Evolutionary conservation across 768 basidiomycete species (phyloP).

Genomic region (Agaricus subrufescens): DNA sequence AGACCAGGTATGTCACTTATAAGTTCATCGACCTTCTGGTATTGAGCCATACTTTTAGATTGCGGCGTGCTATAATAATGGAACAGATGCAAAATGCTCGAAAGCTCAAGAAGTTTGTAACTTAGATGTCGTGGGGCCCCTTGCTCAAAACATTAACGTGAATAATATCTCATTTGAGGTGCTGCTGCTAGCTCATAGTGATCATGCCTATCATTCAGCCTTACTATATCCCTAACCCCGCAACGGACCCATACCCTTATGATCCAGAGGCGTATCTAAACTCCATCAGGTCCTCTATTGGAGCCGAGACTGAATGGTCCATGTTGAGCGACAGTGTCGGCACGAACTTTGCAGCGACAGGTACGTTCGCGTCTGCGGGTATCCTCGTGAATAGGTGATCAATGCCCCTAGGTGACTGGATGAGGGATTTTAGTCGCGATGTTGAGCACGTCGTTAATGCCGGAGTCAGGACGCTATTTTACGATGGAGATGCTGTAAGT

Average conservation of each 20-base stretch:
- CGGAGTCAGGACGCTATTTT: constrained; percentile 49
- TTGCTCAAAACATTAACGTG: constrained; percentile 51
- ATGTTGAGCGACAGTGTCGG: constrained; percentile 37
- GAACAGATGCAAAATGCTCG: constrained; percentile 47
- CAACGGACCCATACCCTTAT: constrained; percentile 47
- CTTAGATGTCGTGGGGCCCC: constrained; percentile 44
- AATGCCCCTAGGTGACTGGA: constrained; percentile 47
- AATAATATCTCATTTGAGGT: neutral
- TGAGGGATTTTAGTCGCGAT: constrained; percentile 41
- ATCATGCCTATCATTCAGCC: constrained; percentile 19
- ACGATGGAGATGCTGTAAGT: constrained; percentile 52
- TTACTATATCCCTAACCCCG: constrained; percentile 39
- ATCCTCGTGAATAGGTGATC: neutral
- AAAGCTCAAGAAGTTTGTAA: constrained; percentile 57
- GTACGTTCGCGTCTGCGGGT: neutral
- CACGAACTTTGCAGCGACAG: constrained; percentile 32
- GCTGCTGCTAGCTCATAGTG: neutral
- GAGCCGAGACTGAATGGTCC: constrained; percentile 39
- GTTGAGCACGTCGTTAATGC: constrained; percentile 56
- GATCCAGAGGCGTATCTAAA: constrained; percentile 27
- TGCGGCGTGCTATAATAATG: constrained; percentile 43
- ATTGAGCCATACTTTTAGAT: constrained; percentile 31
- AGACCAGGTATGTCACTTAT: constrained; percentile 31
- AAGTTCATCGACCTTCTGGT: neutral
- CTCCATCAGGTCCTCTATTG: constrained; percentile 30